Evolutionary conservation across 306 rosid genomes (phyloP).

Genomic region (Citrullus amarus): DNA sequence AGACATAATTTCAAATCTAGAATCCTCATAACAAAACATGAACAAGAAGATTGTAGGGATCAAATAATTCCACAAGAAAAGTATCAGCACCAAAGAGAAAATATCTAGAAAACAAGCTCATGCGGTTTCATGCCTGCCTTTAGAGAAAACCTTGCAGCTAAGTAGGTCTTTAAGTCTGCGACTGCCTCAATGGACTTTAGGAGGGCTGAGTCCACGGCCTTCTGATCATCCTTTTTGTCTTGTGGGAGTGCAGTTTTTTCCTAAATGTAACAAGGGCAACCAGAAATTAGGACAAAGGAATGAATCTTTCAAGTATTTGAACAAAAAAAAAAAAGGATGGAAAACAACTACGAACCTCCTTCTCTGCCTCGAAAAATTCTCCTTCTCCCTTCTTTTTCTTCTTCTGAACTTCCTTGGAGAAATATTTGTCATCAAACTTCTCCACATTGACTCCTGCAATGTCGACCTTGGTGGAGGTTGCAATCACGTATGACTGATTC

Average conservation of each 20-base stretch:
- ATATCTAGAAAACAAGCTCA: constrained; percentile 49
- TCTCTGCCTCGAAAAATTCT: constrained; percentile 56
- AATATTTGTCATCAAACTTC: constrained; percentile 50
- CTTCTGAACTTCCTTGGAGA: constrained; percentile 34
- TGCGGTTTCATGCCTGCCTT: constrained; percentile 72
- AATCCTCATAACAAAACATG: background rate
- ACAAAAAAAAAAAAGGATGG: background rate
- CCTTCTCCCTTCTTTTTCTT: constrained; percentile 58
- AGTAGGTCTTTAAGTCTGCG: constrained; percentile 60
- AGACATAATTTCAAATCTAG: background rate
- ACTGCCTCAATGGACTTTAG: constrained; percentile 50
- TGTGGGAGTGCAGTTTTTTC: constrained; percentile 59
- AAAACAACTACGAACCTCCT: constrained; percentile 29
- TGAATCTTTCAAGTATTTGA: background rate
- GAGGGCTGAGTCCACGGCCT: constrained; percentile 43
- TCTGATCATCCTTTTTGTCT: constrained; percentile 72
- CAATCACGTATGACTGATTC: constrained; percentile 55
- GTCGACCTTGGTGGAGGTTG: constrained; percentile 62
- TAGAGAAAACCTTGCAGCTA: constrained; percentile 67
- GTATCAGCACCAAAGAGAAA: background rate
- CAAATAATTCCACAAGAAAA: background rate
- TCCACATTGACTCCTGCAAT: constrained; percentile 34
- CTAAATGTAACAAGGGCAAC: constrained; percentile 18
- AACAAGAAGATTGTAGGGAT: background rate
- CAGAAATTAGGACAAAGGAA: background rate